phyloP scores from a whole-genome alignment of 331 rosid genomes.

The Pyrus hybrid region DNA sequence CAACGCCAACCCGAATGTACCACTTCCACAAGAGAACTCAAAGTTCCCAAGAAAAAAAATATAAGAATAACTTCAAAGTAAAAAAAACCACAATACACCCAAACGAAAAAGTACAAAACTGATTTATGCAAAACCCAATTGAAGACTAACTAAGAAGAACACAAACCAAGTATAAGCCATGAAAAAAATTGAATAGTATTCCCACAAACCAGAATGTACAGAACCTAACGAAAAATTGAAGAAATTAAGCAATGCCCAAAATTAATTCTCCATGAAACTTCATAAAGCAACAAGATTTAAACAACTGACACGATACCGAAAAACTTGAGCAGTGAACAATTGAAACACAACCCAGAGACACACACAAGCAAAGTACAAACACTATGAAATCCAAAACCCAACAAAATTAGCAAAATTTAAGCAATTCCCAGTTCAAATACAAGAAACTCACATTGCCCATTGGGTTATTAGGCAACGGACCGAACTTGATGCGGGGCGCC shows the following conservation, averaged over 20 bases:
- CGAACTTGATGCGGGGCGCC: conserved; percentile 75
- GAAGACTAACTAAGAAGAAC: no score
- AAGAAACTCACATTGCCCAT: conserved; percentile 58
- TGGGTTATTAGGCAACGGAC: conserved; percentile 38
- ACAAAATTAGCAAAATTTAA: neutral
- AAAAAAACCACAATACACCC: neutral
- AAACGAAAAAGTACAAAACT: neutral
- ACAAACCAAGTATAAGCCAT: no score
- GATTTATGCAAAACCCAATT: no score
- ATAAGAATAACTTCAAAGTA: no score
- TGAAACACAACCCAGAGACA: neutral
- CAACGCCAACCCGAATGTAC: neutral
- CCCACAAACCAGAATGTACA: no score
- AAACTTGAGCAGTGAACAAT: neutral
- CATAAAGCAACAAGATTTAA: neutral
- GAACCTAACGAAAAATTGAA: neutral
- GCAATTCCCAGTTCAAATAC: conserved; percentile 1
- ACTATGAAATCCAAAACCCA: neutral
- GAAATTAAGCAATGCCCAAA: conserved; percentile 2
- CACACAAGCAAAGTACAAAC: neutral
- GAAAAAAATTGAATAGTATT: no score
- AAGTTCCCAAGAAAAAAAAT: no score
- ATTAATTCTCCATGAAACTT: neutral
- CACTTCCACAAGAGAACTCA: neutral
- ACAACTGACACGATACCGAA: neutral